Base-by-base conservation (phyloP, 371 early-diverging fungal species). In the Syncephalastrum monosporum region DNA sequence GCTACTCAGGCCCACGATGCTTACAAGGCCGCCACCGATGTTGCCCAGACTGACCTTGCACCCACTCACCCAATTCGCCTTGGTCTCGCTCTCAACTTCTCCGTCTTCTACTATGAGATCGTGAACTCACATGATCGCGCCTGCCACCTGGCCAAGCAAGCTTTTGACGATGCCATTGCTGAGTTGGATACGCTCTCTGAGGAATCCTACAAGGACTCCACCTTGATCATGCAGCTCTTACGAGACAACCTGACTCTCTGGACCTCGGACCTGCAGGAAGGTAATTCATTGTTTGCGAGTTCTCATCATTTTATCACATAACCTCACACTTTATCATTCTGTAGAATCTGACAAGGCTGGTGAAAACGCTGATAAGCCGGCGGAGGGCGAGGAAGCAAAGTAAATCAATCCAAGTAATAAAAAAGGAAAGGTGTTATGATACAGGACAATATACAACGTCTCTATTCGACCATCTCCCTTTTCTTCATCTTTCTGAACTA, bases 71-170 rank as follows among this genome's bases (percentile, higher is more conserved):
- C 99, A 52, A 97, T 99, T 73, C 95, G 99, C 65, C 91, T 99
- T 46, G 99, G 99, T 51, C 87, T 99, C 61, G 97, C 99, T 55
- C 87, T 99, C 67, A 99, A 99, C 94, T 99, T 97, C 85, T 99
- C 99, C 14, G 99, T 99, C 45, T 99, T 99, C 84, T 97, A 97
- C 88, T 99, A 98, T 79, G 99, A 99, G 83, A 99, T 99, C 72
- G 82, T 97, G 69, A 99, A 98, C 86, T 93, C 97, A 45, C 95
- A 97, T 53, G 98, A 97, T 71, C 89, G 93, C 68, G 99, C 99
- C 25, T 98, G 99, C 84, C 94, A 95, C 60, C 81, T 99, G 56
- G 99, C 99, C 75, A 98, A 97, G 85, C 91, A 92, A 74, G 99
- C 99, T 8, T 99, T 99, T 75, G 99, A 99, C 78, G 98, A 98